A percentile compares a stretch with the other conserved stretches of the same genome.
These are phyloP conservation scores for Psidium friedrichsthalianum DNA, from an alignment of 345 rosid species.

Conservation along the genomic window DNA sequence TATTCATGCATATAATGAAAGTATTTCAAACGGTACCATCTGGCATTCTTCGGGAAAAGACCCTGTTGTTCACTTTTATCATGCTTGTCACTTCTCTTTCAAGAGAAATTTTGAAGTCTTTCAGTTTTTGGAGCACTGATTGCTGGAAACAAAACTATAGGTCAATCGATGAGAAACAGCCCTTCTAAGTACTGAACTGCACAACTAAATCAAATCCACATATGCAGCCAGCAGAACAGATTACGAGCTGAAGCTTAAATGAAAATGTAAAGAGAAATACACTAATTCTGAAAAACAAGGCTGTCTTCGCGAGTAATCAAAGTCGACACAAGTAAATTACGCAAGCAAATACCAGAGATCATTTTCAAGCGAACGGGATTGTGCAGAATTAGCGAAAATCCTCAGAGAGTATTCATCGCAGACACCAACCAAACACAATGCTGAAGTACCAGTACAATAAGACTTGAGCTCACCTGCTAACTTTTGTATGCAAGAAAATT, in stretches of 20 bases:
- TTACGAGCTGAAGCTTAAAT: background rate
- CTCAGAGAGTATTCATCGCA: background rate
- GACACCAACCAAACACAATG: background rate
- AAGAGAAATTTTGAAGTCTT: background rate
- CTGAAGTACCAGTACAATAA: background rate
- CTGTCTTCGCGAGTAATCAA: background rate
- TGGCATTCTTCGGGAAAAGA: background rate
- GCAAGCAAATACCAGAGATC: background rate
- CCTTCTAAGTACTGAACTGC: background rate
- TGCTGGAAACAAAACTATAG: background rate
- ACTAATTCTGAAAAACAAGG: background rate
- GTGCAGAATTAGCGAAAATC: background rate
- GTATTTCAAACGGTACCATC: background rate
- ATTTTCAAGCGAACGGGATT: background rate
- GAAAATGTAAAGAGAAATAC: background rate
- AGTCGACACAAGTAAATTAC: background rate
- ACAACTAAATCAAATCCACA: background rate
- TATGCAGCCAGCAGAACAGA: background rate
- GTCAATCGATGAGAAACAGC: background rate
- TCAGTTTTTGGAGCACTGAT: background rate
- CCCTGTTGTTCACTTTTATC: background rate
- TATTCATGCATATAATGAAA: background rate
- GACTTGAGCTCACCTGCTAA: background rate
- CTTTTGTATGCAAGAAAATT: background rate
- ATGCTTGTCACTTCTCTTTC: too few relatives aligned